A percentile compares a stretch with the other conserved stretches of the same genome.
Evolutionary conservation across 805 yeast genomes (phyloP).

Genomic region (Candida vaughaniae): DNA sequence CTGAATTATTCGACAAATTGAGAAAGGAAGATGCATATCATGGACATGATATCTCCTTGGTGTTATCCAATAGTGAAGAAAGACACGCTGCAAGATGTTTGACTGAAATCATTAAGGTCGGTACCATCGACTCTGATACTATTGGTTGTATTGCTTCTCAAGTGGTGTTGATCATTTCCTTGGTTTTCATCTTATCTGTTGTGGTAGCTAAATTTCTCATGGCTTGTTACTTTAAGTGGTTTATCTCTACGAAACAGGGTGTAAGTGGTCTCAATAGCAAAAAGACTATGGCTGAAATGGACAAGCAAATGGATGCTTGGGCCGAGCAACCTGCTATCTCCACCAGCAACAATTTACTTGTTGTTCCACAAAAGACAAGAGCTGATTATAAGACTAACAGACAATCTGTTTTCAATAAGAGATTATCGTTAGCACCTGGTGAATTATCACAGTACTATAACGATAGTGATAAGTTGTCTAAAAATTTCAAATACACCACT

Average conservation of each 20-base stretch:
- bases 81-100: slow-evolving; percentile 78
- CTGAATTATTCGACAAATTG: slow-evolving; percentile 65
- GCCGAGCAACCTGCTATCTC: slow-evolving; percentile 20
- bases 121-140: slow-evolving; percentile 82
- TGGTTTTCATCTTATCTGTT: slow-evolving; percentile 80
- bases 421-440: slow-evolving; percentile 39
- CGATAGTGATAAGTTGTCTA: slow-evolving; percentile 31
- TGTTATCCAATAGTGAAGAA: slow-evolving; percentile 64
- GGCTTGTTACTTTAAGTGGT: slow-evolving; percentile 90
- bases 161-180: slow-evolving; percentile 75
- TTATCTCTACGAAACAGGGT: slow-evolving; percentile 72
- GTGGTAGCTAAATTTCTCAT: slow-evolving; percentile 74
- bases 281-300: not conserved
- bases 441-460: slow-evolving; percentile 37
- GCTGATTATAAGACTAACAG: slow-evolving; percentile 47
- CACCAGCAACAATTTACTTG: slow-evolving; percentile 31
- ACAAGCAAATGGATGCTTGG: slow-evolving; percentile 77
- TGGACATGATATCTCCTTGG: slow-evolving; percentile 81
- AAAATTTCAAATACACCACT: slow-evolving; percentile 51
- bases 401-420: slow-evolving; percentile 40
- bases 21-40: slow-evolving; percentile 50
- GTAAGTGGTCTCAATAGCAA: slow-evolving; percentile 60
- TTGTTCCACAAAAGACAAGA: slow-evolving; percentile 51
- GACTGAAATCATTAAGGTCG: slow-evolving; percentile 83
- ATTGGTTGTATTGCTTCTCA: slow-evolving; percentile 93